phyloP scores from a whole-genome alignment of 2,329 filamentous ascomycete species.

The Fusarium transvaalense region DNA sequence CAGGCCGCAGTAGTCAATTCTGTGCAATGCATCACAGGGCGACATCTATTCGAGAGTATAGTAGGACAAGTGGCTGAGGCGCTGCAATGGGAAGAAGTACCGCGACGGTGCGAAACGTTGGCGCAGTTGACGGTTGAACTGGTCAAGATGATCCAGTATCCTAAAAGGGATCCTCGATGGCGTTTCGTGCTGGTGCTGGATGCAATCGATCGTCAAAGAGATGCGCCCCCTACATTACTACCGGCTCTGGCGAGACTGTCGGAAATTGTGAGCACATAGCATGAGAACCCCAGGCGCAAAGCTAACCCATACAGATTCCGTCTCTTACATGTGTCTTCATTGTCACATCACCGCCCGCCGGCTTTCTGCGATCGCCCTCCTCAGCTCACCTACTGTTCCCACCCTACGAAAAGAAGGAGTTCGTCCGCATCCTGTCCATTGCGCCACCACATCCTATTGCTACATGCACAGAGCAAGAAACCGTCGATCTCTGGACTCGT shows the following conservation, averaged over 20 bases:
- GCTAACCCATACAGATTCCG: conserved; percentile 72
- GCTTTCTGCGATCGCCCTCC: conserved; percentile 76
- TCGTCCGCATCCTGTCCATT: conserved; percentile 79
- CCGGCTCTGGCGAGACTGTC: conserved; percentile 85
- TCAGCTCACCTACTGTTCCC: conserved; percentile 85
- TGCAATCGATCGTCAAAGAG: conserved; percentile 85
- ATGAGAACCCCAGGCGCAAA: conserved; percentile 22
- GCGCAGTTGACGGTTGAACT: conserved; percentile 82
- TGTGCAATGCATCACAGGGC: conserved; percentile 80
- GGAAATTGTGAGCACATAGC: conserved; percentile 74
- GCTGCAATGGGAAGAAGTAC: conserved; percentile 61
- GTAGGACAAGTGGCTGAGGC: conserved; percentile 69
- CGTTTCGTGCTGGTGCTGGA: conserved; percentile 89
- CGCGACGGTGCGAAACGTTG: conserved; percentile 81
- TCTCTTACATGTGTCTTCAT: conserved; percentile 82
- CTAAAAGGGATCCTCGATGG: conserved; percentile 53
- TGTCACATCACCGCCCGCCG: conserved; percentile 76
- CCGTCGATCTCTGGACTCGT: conserved; percentile 79
- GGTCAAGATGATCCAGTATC: conserved; percentile 69
- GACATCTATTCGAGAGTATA: conserved; percentile 82
- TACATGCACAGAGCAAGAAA: conserved; percentile 67
- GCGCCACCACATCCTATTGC: conserved; percentile 59
- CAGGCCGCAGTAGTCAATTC: conserved; percentile 74
- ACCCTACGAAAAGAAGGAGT: conserved; percentile 84
- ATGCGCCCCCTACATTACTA: conserved; percentile 81